These are phyloP conservation scores for Elsinoe fawcettii DNA, from an alignment of 2,329 filamentous ascomycete species.

Conservation along the genomic window DNA sequence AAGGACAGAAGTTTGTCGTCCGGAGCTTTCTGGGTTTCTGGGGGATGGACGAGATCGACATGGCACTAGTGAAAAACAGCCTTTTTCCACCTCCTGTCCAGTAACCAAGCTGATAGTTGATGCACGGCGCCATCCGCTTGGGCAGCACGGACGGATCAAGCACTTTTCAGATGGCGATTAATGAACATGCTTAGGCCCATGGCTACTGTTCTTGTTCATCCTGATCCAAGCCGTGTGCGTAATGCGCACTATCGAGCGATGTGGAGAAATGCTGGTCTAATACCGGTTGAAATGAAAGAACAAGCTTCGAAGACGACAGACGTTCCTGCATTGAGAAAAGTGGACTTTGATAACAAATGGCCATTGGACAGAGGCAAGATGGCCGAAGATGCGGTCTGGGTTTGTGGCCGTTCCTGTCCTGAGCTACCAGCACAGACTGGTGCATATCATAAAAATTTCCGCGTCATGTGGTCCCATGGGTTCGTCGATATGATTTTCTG, in stretches of 20 bases:
- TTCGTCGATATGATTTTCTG: not conserved
- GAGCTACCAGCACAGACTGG: not conserved
- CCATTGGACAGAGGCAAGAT: not conserved
- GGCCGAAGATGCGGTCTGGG: not conserved
- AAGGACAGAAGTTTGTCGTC: not conserved
- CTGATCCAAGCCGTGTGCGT: slow-evolving; percentile 8
- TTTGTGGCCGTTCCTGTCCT: not conserved
- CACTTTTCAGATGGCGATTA: not conserved
- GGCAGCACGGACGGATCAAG: not conserved
- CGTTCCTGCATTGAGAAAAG: slow-evolving; percentile 10
- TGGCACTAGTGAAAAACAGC: slow-evolving; percentile 7
- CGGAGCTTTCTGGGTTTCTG: not conserved
- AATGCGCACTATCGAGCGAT: not conserved
- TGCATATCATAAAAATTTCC: not conserved
- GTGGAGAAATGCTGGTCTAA: not conserved
- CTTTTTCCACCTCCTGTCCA: not conserved
- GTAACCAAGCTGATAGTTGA: not conserved
- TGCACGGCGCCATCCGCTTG: not conserved
- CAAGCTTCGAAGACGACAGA: not conserved
- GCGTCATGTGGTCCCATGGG: not conserved
- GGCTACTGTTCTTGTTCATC: not conserved
- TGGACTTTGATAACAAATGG: not conserved
- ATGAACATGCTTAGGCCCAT: slow-evolving; percentile 2
- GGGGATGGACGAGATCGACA: not conserved
- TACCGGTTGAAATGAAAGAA: not conserved